These are phyloP conservation scores for Nicotiana paniculata DNA, from an alignment of 257 asterid species.

Conservation along the genomic window DNA sequence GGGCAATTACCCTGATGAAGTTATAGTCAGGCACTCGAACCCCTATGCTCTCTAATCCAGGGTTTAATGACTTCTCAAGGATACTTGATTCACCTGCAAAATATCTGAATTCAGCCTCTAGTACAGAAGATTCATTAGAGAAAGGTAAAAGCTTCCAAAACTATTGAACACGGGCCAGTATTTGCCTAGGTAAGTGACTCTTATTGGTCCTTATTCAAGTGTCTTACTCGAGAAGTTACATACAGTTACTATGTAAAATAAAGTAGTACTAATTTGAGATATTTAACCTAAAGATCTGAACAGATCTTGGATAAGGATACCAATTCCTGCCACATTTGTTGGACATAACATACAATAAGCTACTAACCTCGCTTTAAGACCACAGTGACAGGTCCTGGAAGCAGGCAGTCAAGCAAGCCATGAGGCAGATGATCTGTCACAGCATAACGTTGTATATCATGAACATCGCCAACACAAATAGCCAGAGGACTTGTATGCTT, in stretches of 20 bases:
- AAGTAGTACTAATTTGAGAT: background rate
- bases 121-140: background rate
- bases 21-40: slow-evolving; percentile 69
- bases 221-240: background rate
- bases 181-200: background rate
- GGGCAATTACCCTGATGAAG: slow-evolving; percentile 65
- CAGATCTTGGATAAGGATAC: background rate
- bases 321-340: background rate
- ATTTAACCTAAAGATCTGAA: background rate
- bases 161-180: too few species aligned
- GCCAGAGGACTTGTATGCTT: slow-evolving; percentile 82
- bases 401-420: slow-evolving; percentile 66
- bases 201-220: background rate
- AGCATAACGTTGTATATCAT: slow-evolving; percentile 65
- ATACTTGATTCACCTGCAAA: slow-evolving; percentile 67
- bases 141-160: background rate
- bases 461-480: slow-evolving; percentile 72
- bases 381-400: slow-evolving; percentile 90
- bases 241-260: background rate
- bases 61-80: slow-evolving; percentile 78
- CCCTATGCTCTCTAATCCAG: slow-evolving; percentile 77
- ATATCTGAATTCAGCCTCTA: background rate
- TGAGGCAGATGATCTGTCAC: slow-evolving; percentile 57
- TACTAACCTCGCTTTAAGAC: slow-evolving; percentile 65
- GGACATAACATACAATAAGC: background rate